Evolutionary conservation across 2,329 filamentous ascomycete species (phyloP).

Genomic region (Sarocladiaceae sp.): DNA sequence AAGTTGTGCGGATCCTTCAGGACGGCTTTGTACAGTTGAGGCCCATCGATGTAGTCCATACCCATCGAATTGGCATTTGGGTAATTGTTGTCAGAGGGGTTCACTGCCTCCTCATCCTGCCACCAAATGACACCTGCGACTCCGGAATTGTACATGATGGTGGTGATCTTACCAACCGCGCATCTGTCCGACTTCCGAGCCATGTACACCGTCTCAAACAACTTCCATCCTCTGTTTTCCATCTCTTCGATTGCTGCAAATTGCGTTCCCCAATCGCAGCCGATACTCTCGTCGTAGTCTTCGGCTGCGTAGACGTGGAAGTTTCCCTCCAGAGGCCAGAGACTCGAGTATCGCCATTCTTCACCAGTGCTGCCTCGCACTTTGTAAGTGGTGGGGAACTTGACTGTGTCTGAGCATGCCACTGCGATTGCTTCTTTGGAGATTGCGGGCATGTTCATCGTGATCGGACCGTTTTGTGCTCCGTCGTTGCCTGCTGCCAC

Average conservation of each 20-base stretch:
- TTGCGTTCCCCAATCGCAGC: neutral
- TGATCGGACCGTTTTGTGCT: conserved; percentile 42
- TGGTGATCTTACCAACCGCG: neutral
- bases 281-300: neutral
- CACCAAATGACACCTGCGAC: conserved; percentile 4
- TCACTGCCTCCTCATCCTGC: conserved; percentile 5
- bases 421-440: conserved; percentile 19
- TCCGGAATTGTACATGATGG: neutral
- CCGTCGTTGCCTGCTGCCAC: conserved; percentile 50
- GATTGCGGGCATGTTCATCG: conserved; percentile 21
- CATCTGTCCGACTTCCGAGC: neutral
- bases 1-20: conserved; percentile 18
- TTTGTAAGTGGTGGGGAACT: conserved; percentile 14
- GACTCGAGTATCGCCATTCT: conserved; percentile 9
- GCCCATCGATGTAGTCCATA: conserved; percentile 9
- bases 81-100: conserved; percentile 10
- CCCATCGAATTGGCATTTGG: neutral
- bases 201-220: conserved; percentile 10
- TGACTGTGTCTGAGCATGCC: conserved; percentile 16
- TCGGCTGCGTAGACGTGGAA: conserved; percentile 7
- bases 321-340: conserved; percentile 10
- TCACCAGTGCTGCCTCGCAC: conserved; percentile 6
- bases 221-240: conserved; percentile 6
- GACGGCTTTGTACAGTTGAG: conserved; percentile 10
- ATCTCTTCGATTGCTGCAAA: neutral